These are phyloP conservation scores for Beauveria varroae DNA, from an alignment of 2,329 filamentous ascomycete genomes.

Conservation along the genomic window DNA sequence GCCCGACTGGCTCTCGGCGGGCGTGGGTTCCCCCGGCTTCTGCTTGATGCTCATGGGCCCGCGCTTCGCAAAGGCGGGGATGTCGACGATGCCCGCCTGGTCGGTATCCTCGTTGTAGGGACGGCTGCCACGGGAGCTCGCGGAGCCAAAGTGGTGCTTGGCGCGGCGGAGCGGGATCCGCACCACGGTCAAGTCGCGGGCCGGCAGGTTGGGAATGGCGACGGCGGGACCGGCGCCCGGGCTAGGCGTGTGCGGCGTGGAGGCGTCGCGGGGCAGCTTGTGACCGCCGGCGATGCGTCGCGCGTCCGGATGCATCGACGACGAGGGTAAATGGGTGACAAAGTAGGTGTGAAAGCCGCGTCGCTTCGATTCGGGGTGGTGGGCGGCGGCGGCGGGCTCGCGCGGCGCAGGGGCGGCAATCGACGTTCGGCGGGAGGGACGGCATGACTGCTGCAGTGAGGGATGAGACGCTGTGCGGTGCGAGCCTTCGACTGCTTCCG, in stretches of 20 bases:
- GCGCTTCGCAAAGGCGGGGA: constrained; percentile 86
- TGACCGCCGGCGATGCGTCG: constrained; percentile 59
- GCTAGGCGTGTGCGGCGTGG: constrained; percentile 62
- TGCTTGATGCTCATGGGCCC: constrained; percentile 57
- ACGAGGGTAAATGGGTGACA: constrained; percentile 89
- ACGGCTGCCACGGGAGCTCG: constrained; percentile 70
- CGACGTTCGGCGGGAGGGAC: neutral
- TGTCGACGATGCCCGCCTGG: constrained; percentile 86
- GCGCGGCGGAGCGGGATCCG: constrained; percentile 88
- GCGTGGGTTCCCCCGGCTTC: constrained; percentile 52
- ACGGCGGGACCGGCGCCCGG: constrained; percentile 48
- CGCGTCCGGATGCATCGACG: constrained; percentile 84
- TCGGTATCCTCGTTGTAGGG: constrained; percentile 90
- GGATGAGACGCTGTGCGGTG: neutral
- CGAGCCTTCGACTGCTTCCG: neutral
- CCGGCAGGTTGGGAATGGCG: constrained; percentile 51
- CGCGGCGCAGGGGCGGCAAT: constrained; percentile 1
- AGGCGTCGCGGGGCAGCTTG: constrained; percentile 78
- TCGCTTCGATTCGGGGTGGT: constrained; percentile 17
- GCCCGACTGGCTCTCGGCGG: constrained; percentile 69
- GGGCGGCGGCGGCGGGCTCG: neutral
- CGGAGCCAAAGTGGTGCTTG: constrained; percentile 90
- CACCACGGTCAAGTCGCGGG: constrained; percentile 81
- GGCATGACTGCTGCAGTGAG: neutral
- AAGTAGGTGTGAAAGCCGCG: constrained; percentile 90